A percentile compares a stretch with the other conserved stretches of the same genome.
Conservation (phyloP, 1,284 basidiomycete genomes). For the Grifola frondosa region DNA sequence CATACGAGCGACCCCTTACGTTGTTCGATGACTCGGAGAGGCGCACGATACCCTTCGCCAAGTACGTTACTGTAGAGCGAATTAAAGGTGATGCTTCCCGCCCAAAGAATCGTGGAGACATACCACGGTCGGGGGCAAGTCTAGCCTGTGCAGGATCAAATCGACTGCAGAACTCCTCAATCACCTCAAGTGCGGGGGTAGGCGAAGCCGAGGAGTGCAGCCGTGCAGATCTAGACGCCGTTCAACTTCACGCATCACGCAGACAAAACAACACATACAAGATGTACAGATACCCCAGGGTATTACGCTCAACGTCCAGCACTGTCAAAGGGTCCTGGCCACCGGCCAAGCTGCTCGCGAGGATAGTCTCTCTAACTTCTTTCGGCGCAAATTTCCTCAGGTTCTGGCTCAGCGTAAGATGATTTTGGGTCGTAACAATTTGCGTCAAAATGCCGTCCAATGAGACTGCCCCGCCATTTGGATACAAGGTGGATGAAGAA, state of each 20-base stretch:
- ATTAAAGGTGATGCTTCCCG: too few relatives aligned
- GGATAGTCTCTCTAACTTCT: slow-evolving; percentile 19
- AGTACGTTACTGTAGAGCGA: slow-evolving; percentile 28
- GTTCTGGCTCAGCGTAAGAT: slow-evolving; percentile 7
- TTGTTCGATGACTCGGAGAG: slow-evolving; percentile 23
- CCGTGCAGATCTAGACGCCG: slow-evolving; percentile 49
- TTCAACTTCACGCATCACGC: slow-evolving; percentile 1
- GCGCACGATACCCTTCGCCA: slow-evolving; percentile 36
- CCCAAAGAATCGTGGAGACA: slow-evolving; percentile 6
- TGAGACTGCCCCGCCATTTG: slow-evolving; percentile 7
- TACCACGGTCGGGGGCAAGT: slow-evolving; percentile 66
- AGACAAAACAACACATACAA: slow-evolving; percentile 50
- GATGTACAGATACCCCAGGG: slow-evolving; percentile 66
- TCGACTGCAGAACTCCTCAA: slow-evolving; percentile 54
- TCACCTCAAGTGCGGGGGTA: slow-evolving; percentile 38
- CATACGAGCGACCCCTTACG: slow-evolving; percentile 15
- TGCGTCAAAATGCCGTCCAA: slow-evolving; percentile 17
- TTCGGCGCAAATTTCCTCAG: slow-evolving; percentile 22
- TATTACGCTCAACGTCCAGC: slow-evolving; percentile 54
- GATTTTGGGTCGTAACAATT: slow-evolving; percentile 11
- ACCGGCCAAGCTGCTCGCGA: slow-evolving; percentile 43
- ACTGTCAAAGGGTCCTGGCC: slow-evolving; percentile 62
- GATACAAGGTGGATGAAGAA: too few relatives aligned
- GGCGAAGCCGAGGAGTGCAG: slow-evolving; percentile 32
- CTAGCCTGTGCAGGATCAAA: slow-evolving; percentile 64